Conservation (phyloP, 768 basidiomycete species). For the Kwoniella dendrophila region DNA sequence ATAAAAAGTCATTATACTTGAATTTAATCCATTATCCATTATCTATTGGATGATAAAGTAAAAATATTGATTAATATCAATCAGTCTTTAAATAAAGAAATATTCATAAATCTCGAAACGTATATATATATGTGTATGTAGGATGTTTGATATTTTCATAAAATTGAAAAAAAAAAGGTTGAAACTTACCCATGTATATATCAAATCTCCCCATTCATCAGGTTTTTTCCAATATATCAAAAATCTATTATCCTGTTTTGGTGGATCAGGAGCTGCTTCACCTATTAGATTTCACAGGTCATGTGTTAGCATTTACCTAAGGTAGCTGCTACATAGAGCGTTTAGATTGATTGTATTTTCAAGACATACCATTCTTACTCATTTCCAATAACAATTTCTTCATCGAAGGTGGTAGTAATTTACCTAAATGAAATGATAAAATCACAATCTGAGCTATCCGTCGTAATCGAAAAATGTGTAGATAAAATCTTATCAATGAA, state of each 20-base stretch:
- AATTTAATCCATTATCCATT: conserved; percentile 55
- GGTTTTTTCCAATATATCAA: conserved; percentile 58
- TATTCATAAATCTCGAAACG: too few species aligned
- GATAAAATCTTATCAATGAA: too few species aligned
- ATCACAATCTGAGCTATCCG: too few species aligned
- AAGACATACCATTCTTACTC: conserved; percentile 49
- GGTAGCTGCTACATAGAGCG: too few species aligned
- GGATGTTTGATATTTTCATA: too few species aligned
- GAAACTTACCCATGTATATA: conserved; percentile 57
- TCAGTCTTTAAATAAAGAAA: background rate
- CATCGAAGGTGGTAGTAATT: conserved; percentile 40
- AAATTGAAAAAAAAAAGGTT: background rate
- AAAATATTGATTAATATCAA: background rate
- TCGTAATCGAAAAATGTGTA: too few species aligned
- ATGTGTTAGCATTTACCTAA: too few species aligned
- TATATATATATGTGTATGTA: background rate
- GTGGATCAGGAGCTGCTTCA: conserved; percentile 45
- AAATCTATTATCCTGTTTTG: conserved; percentile 49
- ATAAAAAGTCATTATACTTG: conserved; percentile 58
- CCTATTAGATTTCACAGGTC: conserved; percentile 27
- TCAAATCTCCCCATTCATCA: conserved; percentile 57
- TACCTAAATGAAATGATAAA: conserved; percentile 28
- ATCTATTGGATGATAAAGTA: conserved; percentile 37
- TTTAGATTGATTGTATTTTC: too few species aligned
- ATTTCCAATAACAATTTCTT: conserved; percentile 41